These are phyloP conservation scores for Agrostemma githago DNA, from an alignment of 148 eudicot genomes.

Conservation along the genomic window DNA sequence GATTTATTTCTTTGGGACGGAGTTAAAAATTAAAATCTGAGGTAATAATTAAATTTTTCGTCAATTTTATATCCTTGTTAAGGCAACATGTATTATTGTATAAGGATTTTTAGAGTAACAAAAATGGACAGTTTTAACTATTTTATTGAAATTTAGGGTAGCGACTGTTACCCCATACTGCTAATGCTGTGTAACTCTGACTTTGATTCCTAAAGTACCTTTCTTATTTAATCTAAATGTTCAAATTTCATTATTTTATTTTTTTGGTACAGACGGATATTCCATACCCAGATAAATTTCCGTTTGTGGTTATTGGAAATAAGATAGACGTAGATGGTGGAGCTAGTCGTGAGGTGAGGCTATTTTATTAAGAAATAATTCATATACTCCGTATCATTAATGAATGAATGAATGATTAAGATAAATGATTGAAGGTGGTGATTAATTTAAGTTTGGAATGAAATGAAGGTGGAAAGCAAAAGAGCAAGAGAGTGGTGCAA, in stretches of 20 bases:
- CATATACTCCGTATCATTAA: neutral
- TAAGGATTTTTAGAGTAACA: too few relatives aligned
- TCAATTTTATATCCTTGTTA: too few relatives aligned
- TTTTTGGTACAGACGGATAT: slow-evolving; percentile 40
- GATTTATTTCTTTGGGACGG: too few relatives aligned
- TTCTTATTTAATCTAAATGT: neutral
- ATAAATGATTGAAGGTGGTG: neutral
- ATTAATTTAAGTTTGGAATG: neutral
- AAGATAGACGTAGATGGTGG: slow-evolving; percentile 57
- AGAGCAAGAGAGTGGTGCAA: slow-evolving; percentile 67
- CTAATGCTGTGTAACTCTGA: too few relatives aligned
- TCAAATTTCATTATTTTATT: neutral
- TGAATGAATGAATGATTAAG: too few relatives aligned
- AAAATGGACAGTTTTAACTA: too few relatives aligned
- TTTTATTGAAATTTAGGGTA: too few relatives aligned
- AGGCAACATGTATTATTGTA: too few relatives aligned
- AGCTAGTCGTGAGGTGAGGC: slow-evolving; percentile 44
- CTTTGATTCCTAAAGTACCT: too few relatives aligned
- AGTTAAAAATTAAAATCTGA: too few relatives aligned
- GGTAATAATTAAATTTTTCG: too few relatives aligned
- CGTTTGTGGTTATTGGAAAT: slow-evolving; percentile 63
- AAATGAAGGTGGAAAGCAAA: slow-evolving; percentile 40
- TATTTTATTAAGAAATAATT: neutral
- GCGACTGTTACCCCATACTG: too few relatives aligned
- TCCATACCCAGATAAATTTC: slow-evolving; percentile 44